A percentile compares a stretch with the other conserved stretches of the same genome.
Conservation (phyloP, 2,329 filamentous ascomycete genomes). For the Daldinia eschscholtzii region DNA sequence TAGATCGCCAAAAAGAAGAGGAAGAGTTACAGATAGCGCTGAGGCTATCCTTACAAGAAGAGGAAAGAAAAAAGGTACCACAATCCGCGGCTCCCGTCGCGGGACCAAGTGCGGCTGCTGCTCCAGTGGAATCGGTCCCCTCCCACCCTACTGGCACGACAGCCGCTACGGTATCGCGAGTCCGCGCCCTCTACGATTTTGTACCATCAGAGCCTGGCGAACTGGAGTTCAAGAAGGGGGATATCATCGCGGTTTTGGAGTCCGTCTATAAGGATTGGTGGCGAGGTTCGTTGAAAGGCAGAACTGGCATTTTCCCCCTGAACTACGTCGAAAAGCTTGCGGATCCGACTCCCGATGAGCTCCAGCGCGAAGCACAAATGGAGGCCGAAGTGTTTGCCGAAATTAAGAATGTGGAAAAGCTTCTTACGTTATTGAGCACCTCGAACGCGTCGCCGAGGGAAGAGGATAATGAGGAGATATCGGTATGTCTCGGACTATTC, state of each 20-base stretch:
- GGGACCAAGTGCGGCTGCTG: constrained; percentile 48
- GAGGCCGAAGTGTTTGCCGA: constrained; percentile 78
- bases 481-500: constrained; percentile 62
- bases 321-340: constrained; percentile 99
- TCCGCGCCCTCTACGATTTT: constrained; percentile 94
- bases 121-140: constrained; percentile 62
- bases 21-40: constrained; percentile 97
- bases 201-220: constrained; percentile 93
- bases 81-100: constrained; percentile 55
- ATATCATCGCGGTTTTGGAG: constrained; percentile 96
- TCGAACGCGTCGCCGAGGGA: constrained; percentile 83
- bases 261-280: constrained; percentile 99
- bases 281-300: constrained; percentile 93
- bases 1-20: constrained; percentile 94
- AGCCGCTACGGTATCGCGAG: constrained; percentile 93
- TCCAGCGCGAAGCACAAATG: constrained; percentile 96
- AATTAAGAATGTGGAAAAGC: constrained; percentile 73
- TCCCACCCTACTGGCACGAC: constrained; percentile 85
- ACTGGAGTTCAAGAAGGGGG: constrained; percentile 94
- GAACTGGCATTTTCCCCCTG: constrained; percentile 96
- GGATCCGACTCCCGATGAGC: constrained; percentile 92
- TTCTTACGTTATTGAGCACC: constrained; percentile 91
- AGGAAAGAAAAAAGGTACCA: constrained; percentile 68
- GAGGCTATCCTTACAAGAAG: constrained; percentile 91
- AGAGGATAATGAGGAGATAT: constrained; percentile 97